Base-by-base conservation (phyloP, 2,329 filamentous ascomycete species). In the Aureobasidium sp. region DNA sequence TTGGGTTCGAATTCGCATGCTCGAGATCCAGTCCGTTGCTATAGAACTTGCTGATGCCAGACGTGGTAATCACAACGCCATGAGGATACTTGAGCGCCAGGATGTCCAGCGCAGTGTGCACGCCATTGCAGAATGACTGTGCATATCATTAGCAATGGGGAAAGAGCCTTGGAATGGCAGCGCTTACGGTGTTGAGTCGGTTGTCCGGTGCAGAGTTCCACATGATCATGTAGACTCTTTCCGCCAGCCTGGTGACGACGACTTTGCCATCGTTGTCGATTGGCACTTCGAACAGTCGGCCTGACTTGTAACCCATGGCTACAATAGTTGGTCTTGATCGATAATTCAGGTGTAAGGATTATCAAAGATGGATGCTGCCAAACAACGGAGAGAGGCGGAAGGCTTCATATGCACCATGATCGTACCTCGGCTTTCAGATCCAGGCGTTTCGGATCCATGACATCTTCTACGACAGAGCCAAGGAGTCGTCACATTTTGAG, bases 21-120 rank as follows among this genome's bases (percentile, higher is more conserved):
- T 84, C 79, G 15, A 92, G 81, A 72, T 94, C 88, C n/a, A 94
- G 81, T 0, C 90, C 90, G 75, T 93, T 93, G 72, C 82, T 87
- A 77, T 88, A 94, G 79, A 93, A 93, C 71, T 94, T 94, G 57
- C 78, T 72, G 63, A 92, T 88, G 52, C 81, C 83, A 45, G 85
- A 89, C 0, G 89, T 93, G 5, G 89, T 93, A 63, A 92, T 78
- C 15, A 94, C 79, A 6, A 92, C 89, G 58, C 90, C 90, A n/a
- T 82, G 81, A 0, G 82, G 79, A 68, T 87, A 80, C 60, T 80
- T 80, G 63, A 85, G 82, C 73, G 91, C 87, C 69, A 94, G 76
- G 24, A 90, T 84, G 75, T 94, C 89, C 64, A 94, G 84, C 4
- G 89, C 87, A 12, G 85, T 77, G 35, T 89, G 77, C 40, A 93